Evolutionary conservation across 2,329 filamentous ascomycete species (phyloP).

Genomic region (Sarocladium kiliense): DNA sequence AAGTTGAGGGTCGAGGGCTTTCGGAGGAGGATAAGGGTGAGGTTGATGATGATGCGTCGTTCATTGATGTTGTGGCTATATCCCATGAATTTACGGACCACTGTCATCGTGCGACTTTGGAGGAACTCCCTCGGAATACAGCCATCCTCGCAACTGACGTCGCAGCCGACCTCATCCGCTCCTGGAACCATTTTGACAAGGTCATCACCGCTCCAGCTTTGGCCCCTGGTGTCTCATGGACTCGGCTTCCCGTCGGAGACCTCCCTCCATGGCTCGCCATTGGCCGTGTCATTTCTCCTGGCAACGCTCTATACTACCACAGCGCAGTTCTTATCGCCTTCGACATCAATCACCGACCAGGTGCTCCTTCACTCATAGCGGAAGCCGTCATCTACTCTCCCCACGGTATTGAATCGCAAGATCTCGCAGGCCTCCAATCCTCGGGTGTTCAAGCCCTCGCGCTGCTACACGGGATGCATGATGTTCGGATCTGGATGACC

Average conservation of each 20-base stretch:
- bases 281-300: conserved; percentile 46
- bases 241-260: conserved; percentile 16
- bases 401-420: conserved; percentile 49
- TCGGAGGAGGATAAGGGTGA: conserved; percentile 12
- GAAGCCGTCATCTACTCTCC: conserved; percentile 61
- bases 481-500: conserved; percentile 43
- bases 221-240: conserved; percentile 17
- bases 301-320: conserved; percentile 56
- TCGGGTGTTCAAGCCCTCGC: conserved; percentile 47
- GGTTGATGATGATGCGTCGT: conserved; percentile 17
- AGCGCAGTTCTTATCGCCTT: conserved; percentile 57
- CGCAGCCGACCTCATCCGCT: conserved; percentile 49
- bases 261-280: conserved; percentile 60
- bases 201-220: conserved; percentile 48
- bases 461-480: conserved; percentile 59
- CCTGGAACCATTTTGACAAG: conserved; percentile 54
- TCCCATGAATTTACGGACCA: conserved; percentile 67
- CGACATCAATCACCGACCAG: conserved; percentile 20
- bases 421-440: conserved; percentile 34
- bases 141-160: conserved; percentile 57
- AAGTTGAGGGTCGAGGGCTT: conserved; percentile 34
- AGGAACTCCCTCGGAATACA: conserved; percentile 45
- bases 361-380: conserved; percentile 16
- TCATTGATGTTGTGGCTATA: conserved; percentile 54
- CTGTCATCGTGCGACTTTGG: conserved; percentile 57